phyloP scores from a whole-genome alignment of 108 stramenopile species.

The Bacterosira constricta region DNA sequence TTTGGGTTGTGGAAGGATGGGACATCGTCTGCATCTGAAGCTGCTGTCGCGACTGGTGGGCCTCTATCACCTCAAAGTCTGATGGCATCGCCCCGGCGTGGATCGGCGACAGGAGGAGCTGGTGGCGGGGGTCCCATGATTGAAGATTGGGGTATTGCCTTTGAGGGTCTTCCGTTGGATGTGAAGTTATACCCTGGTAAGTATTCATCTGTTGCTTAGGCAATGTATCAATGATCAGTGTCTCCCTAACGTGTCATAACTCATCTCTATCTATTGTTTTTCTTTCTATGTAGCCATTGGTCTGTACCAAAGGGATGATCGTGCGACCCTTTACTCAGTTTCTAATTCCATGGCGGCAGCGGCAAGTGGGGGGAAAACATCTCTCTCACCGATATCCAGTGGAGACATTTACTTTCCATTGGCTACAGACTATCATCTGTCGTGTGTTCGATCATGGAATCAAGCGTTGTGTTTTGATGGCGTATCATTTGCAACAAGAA shows the following conservation, averaged over 20 bases:
- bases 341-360: constrained; percentile 28
- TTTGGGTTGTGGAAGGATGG: constrained; percentile 78
- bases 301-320: constrained; percentile 84
- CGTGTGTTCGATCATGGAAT: constrained; percentile 52
- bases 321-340: constrained; percentile 69
- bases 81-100: constrained; percentile 30
- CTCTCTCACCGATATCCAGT: constrained; percentile 26
- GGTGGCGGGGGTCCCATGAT: constrained; percentile 48
- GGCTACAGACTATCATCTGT: constrained; percentile 7
- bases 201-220: not conserved
- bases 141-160: constrained; percentile 90
- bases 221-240: too few relatives aligned
- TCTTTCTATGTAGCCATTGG: constrained; percentile 58
- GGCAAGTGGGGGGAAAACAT: constrained; percentile 12
- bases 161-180: constrained; percentile 86
- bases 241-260: too few relatives aligned
- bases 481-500: constrained; percentile 50
- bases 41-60: constrained; percentile 12
- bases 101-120: constrained; percentile 18
- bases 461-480: constrained; percentile 55
- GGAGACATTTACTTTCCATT: constrained; percentile 61
- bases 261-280: not conserved
- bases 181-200: constrained; percentile 66
- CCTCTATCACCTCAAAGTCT: constrained; percentile 50
- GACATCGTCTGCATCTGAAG: constrained; percentile 26